Base-by-base conservation (phyloP, 305 asterid genomes). In the Solanum chacoense region DNA sequence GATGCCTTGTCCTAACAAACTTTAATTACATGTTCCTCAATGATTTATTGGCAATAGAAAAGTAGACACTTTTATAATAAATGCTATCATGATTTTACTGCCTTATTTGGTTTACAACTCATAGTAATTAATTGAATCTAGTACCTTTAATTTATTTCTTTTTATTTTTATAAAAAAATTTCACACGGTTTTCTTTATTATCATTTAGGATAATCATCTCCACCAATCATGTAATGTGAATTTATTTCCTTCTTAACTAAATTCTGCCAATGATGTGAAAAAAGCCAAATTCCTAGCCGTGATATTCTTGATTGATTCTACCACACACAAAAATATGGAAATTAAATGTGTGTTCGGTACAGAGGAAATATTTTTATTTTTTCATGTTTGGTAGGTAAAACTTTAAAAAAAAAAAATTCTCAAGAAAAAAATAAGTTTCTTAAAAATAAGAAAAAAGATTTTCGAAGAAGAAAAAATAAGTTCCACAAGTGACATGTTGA, bases 281-380 rank as follows among this genome's bases (percentile, higher is more conserved):
- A 84, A 84, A 31, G 87, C 87, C 87, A 84, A 84, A 84, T 84
- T 84, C 87, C 45, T 11, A 50, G 74, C 74, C 87, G 87, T 84
- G 87, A 59, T 59, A 83, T 83, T 50, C 12, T 81, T 83, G 42
- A 83, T 83, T 83, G 7, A 83, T 83, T 20, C 18, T 50, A 55
- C 2, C 87, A 83, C n/a, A 45, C 42, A 55, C 42, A 32, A 20
- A 83, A 84, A 50, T 29, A 63, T 55, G 42, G 31, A 81, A 81
- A 81, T 81, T 18, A 26, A 69, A 28, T 26, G 34, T 12, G 29
- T 65, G 16, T 9, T 65, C 5, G 24, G 73, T 65, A 65, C 29
- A 2, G 31, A n/a, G 13, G 7, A 22, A 18, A 18, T 59, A 3
- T 55, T 55, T 59, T 0, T 0, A 63, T 1, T 63, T 65, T 24